Evolutionary conservation across 2,329 filamentous ascomycete species (phyloP).

Genomic region (Hypocreales sp.): DNA sequence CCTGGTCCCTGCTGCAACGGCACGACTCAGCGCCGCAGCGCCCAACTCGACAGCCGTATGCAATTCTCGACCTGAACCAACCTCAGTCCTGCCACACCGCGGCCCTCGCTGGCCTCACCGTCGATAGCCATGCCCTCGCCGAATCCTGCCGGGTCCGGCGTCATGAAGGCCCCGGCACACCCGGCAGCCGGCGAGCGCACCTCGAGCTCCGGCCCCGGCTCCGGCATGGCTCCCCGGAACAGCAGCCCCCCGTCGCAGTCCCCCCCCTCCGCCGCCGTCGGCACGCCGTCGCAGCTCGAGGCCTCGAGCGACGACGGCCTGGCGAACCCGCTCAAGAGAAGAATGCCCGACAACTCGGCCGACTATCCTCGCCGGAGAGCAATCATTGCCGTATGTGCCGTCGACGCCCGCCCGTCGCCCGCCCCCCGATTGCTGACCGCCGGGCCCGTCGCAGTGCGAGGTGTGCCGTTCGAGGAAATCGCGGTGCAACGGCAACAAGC

Average conservation of each 20-base stretch:
- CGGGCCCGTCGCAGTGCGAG: no score
- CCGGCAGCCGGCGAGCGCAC: slow-evolving; percentile 25
- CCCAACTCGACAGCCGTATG: no score
- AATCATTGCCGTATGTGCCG: slow-evolving; percentile 51
- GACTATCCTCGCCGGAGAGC: slow-evolving; percentile 50
- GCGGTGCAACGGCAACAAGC: slow-evolving; percentile 62
- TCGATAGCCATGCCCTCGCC: no score
- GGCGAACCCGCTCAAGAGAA: slow-evolving; percentile 42
- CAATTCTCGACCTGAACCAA: no score
- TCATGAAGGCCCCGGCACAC: no score
- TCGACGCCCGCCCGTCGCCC: no score
- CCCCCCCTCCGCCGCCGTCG: slow-evolving; percentile 28
- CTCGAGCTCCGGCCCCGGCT: slow-evolving; percentile 32
- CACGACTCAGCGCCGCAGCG: no score
- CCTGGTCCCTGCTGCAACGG: no score
- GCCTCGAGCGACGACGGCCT: slow-evolving; percentile 35
- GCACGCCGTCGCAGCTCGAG: slow-evolving; percentile 29
- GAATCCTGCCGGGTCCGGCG: no score
- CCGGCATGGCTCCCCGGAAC: slow-evolving; percentile 38
- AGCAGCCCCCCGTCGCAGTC: slow-evolving; percentile 39
- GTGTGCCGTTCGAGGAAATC: slow-evolving; percentile 70
- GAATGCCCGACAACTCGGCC: slow-evolving; percentile 43
- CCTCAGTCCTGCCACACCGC: no score
- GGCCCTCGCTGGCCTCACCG: no score
- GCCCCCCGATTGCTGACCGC: no score